Conservation (phyloP, 1,284 basidiomycete genomes). For the Ustilago trichophora region DNA sequence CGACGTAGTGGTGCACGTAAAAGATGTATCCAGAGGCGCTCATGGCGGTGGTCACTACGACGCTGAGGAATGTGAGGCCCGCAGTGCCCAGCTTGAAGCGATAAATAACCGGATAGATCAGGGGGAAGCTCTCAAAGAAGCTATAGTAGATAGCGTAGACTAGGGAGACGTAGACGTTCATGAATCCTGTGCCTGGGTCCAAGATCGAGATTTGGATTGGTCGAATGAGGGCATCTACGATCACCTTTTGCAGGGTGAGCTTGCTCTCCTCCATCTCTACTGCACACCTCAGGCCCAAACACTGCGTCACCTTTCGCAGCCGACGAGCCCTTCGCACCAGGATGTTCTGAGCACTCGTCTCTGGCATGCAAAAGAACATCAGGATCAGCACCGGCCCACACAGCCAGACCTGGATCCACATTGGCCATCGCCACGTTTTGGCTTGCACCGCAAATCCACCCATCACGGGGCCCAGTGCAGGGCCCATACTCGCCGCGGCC, state of each 20-base stretch:
- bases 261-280: constrained; percentile 32
- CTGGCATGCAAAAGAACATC: constrained; percentile 32
- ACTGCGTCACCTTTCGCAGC: constrained; percentile 20
- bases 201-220: constrained; percentile 27
- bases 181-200: constrained; percentile 32
- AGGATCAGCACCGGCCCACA: constrained; percentile 53
- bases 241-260: constrained; percentile 15
- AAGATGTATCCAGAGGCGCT: constrained; percentile 7
- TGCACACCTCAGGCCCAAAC: constrained; percentile 2
- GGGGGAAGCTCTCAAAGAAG: constrained; percentile 41
- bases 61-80: constrained; percentile 28
- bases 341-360: constrained; percentile 35
- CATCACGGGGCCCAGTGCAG: constrained; percentile 50
- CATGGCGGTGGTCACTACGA: constrained; percentile 9
- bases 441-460: constrained; percentile 55
- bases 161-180: constrained; percentile 24
- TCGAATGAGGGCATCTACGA: constrained; percentile 3
- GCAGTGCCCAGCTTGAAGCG: constrained; percentile 32
- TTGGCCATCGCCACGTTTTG: constrained; percentile 63
- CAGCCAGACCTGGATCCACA: constrained; percentile 62
- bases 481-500: constrained; percentile 37
- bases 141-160: constrained; percentile 38
- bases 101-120: constrained; percentile 39
- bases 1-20: constrained; percentile 23
- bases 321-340: constrained; percentile 20